Base-by-base conservation (phyloP, 164 flowering plant genomes). In the Aristolochia californica region DNA sequence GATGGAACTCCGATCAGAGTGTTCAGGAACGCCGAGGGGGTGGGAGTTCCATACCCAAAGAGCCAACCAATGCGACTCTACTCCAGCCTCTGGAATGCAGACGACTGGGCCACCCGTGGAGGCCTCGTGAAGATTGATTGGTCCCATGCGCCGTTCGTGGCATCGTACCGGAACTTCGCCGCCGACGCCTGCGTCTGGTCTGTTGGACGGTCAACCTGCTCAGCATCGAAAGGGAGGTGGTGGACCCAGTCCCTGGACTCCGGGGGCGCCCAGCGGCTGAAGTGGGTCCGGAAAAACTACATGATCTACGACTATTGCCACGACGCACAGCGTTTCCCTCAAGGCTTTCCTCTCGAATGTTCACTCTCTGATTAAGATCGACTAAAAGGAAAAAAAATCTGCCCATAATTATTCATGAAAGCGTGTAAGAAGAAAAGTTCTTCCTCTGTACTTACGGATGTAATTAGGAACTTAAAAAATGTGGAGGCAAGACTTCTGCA, bases 241-340 rank as follows among this genome's bases (percentile, higher is more conserved):
- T 30, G 57, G 34, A 43, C 44, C 20, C 61, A 68, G 23, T 67
- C 20, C 13, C 67, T 75, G 1, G 74, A 73, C 56, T 65, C 76
- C 13, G 17, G 25, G 4, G 65, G 68, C 0, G 48, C 67, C 20
- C 72, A 58, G 13, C 59, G 66, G 44, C 44, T 78, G 5, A 17
- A 66, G 44, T 69, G 76, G 77, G 72, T 73, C 48, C 76, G 66
- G 24, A 23, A 55, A 45, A 62, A 78, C 28, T 63, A 53, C 61
- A 72, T 72, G 80, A 48, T 78, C 21, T 74, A 74, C 47, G 62
- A 73, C 48, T 75, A 75, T 54, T 78, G 82, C 64, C 43, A 59
- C 20, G 76, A 78, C 45, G 24, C 40, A 13, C 69, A 74, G 45
- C 67, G 78, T 27, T 76, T 69, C 20, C 71, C 77, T 23, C 67